phyloP scores from a whole-genome alignment of 345 rosid genomes.

The Boechera retrofracta region DNA sequence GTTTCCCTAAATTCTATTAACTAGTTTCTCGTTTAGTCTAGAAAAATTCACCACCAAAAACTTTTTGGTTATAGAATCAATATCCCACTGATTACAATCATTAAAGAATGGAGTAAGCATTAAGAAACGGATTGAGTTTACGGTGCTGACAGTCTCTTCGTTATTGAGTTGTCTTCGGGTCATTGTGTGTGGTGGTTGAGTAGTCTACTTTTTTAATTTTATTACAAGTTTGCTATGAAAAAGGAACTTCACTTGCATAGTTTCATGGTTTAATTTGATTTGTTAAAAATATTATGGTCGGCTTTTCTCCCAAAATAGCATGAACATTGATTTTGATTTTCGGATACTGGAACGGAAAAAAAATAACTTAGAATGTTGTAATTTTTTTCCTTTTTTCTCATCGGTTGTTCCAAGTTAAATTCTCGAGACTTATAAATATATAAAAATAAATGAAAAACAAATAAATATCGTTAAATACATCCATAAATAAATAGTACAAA shows the following conservation, averaged over 20 bases:
- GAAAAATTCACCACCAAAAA: background rate
- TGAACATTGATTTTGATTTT: background rate
- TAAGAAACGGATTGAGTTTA: background rate
- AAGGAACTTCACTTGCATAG: background rate
- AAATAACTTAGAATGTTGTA: too few relatives aligned
- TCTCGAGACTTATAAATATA: too few relatives aligned
- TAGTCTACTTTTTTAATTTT: background rate
- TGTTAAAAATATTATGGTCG: background rate
- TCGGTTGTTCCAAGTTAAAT: too few relatives aligned
- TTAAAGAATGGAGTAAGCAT: background rate
- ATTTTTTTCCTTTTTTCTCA: too few relatives aligned
- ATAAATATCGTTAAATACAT: too few relatives aligned
- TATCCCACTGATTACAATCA: background rate
- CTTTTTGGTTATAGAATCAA: background rate
- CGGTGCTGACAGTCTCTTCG: background rate
- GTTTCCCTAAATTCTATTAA: background rate
- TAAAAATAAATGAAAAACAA: too few relatives aligned
- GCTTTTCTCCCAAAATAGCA: background rate
- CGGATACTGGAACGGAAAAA: too few relatives aligned
- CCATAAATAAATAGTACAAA: too few relatives aligned
- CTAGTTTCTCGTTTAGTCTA: background rate
- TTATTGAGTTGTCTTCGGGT: background rate
- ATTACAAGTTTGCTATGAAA: background rate
- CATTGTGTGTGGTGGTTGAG: slow-evolving; percentile 1
- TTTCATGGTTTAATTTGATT: background rate